Conservation (phyloP, 805 yeast species). For the Yarrowia deformans region DNA sequence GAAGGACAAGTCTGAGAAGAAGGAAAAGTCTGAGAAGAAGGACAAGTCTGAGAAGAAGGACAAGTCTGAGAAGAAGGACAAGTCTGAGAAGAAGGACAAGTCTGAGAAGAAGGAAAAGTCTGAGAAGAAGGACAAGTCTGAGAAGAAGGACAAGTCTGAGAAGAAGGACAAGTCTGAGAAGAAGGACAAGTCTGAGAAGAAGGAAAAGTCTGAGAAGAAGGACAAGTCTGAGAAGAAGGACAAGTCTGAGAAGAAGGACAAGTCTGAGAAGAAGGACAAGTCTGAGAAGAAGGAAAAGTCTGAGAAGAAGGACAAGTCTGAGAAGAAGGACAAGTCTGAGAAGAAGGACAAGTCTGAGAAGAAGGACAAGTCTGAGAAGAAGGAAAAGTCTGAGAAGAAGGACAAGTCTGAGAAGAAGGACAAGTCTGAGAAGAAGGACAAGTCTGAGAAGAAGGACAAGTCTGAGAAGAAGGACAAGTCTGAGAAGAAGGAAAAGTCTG, state of each 20-base stretch:
- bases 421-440: slow-evolving; percentile 44
- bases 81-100: slow-evolving; percentile 43
- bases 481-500: slow-evolving; percentile 46
- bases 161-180: slow-evolving; percentile 43
- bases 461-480: slow-evolving; percentile 45
- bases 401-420: slow-evolving; percentile 42
- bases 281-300: slow-evolving; percentile 39
- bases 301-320: slow-evolving; percentile 47
- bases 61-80: not conserved
- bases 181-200: slow-evolving; percentile 46
- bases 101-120: slow-evolving; percentile 39
- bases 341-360: slow-evolving; percentile 43
- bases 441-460: slow-evolving; percentile 43
- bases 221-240: slow-evolving; percentile 43
- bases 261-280: slow-evolving; percentile 45
- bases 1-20: slow-evolving; percentile 47
- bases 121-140: slow-evolving; percentile 47
- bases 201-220: slow-evolving; percentile 44
- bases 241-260: slow-evolving; percentile 44
- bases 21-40: slow-evolving; percentile 39
- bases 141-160: slow-evolving; percentile 42
- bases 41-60: not conserved
- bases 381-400: slow-evolving; percentile 45
- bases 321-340: slow-evolving; percentile 42
- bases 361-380: slow-evolving; percentile 47